Conservation (phyloP, 148 eudicot species). For the Vaccinium darrowii region DNA sequence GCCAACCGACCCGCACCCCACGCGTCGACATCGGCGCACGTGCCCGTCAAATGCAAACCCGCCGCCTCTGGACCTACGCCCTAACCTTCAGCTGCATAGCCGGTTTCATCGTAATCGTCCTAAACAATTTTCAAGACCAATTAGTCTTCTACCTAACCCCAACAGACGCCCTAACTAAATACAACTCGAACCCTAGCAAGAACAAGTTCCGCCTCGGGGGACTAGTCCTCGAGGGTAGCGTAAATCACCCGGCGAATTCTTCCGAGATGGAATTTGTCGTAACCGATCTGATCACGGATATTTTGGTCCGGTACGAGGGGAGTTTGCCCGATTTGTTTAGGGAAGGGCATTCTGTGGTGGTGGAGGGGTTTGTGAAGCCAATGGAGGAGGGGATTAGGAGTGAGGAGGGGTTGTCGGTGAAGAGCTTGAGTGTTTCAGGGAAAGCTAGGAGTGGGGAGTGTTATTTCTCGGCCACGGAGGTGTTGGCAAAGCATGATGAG, state of each 20-base stretch:
- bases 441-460: slow-evolving; percentile 75
- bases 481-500: slow-evolving; percentile 96
- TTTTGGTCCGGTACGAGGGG: slow-evolving; percentile 78
- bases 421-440: slow-evolving; percentile 46
- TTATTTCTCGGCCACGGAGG: slow-evolving; percentile 77
- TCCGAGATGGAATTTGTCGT: slow-evolving; percentile 81
- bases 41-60: slow-evolving; percentile 76
- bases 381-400: slow-evolving; percentile 52
- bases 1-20: slow-evolving; percentile 28
- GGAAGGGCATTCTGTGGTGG: slow-evolving; percentile 95
- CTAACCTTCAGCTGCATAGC: slow-evolving; percentile 75
- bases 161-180: slow-evolving; percentile 60
- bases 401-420: slow-evolving; percentile 26
- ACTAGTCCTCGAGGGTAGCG: slow-evolving; percentile 77
- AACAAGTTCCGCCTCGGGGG: slow-evolving; percentile 80
- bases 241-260: slow-evolving; percentile 50
- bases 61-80: slow-evolving; percentile 88
- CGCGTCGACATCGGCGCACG: slow-evolving; percentile 72
- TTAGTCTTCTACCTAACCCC: slow-evolving; percentile 84
- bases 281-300: slow-evolving; percentile 77
- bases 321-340: slow-evolving; percentile 88
- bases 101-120: slow-evolving; percentile 65
- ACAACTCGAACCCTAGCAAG: slow-evolving; percentile 41
- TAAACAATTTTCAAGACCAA: slow-evolving; percentile 83
- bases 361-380: slow-evolving; percentile 86